Evolutionary conservation across 495 filamentous ascomycete genomes (phyloP), one percentile per base, ranked within the genome.

Genomic region (Acidiella bohemica): DNA sequence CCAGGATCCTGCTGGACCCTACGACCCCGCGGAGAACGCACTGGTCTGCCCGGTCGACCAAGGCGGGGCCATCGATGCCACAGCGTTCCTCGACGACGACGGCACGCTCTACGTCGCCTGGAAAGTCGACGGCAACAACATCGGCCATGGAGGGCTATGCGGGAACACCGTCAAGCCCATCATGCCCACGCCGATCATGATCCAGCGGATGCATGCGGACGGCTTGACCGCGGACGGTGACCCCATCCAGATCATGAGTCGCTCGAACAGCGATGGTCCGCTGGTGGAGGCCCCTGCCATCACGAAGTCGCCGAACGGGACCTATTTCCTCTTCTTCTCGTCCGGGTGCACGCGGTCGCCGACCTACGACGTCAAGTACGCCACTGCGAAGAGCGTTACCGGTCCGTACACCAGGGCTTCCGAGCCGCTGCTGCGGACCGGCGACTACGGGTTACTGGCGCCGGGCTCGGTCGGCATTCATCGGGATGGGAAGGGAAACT

Each of bases 41-140:
- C 26, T 59, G 5, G 47, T 44, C 13, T 59, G 54, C 44, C 50
- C 41, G 1, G 33, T 43, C n/a, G 28, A 33, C 25, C 33, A 55
- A 20, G 54, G 54, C 18, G 51, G 51, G 32, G 51, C 47, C 21
- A 57, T 53, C 30, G 53, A 54, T 37, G n/a, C 51, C 14, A 23
- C 43, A 17, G 49, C 17, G 14, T 54, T 52, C 45, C 10, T 22
- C 17, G 44, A 54, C 32, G 5, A 23, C 10, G 16, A 31, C 27
- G 39, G 34, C 84, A 49, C 40, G 6, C 36, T 41, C 5, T 53
- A 49, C 40, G 35, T 53, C 5, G 35, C 40, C 28, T 53, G 49
- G 36, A 53, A 53, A 26, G 81, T 51, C 73, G 80, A 21, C 79
- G 52, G 52, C 32, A 53, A 55, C 39, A 37, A 43, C 13, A 38